These are phyloP conservation scores for Panaeolus papilionaceus DNA, from an alignment of 768 basidiomycete genomes.

Conservation along the genomic window DNA sequence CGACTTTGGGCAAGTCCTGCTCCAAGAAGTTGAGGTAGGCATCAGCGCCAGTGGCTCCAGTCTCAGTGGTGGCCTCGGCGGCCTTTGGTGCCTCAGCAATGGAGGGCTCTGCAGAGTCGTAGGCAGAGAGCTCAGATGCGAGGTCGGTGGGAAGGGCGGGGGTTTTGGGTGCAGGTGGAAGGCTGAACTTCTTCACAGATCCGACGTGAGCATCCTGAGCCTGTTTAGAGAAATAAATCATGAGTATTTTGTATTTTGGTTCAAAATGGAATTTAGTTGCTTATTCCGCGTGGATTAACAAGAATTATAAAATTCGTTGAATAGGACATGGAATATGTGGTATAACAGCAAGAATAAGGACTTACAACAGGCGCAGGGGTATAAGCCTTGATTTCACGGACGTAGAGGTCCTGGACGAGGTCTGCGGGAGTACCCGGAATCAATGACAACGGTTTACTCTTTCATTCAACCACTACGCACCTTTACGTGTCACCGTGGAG, in stretches of 20 bases:
- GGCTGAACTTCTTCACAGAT: conserved; percentile 79
- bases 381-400: conserved; percentile 90
- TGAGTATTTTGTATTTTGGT: not conserved
- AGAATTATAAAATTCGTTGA: not conserved
- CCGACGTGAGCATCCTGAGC: conserved; percentile 91
- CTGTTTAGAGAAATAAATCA: conserved; percentile 43
- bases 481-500: conserved; percentile 66
- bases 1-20: conserved; percentile 75
- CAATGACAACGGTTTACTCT: conserved; percentile 19
- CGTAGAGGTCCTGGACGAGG: conserved; percentile 90
- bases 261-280: not conserved
- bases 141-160: conserved; percentile 84
- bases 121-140: conserved; percentile 86
- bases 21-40: conserved; percentile 84
- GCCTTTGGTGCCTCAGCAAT: conserved; percentile 44
- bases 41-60: conserved; percentile 65
- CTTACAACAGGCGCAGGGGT: conserved; percentile 77
- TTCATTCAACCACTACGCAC: conserved; percentile 44
- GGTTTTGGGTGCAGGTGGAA: conserved; percentile 75
- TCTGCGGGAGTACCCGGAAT: conserved; percentile 66
- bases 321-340: not conserved
- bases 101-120: conserved; percentile 82
- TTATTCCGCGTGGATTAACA: conserved; percentile 1
- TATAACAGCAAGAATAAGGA: conserved; percentile 24
- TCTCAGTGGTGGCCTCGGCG: conserved; percentile 42